phyloP scores from a whole-genome alignment of 371 early-diverging fungal genomes.

The Apophysomyces ossiformis region DNA sequence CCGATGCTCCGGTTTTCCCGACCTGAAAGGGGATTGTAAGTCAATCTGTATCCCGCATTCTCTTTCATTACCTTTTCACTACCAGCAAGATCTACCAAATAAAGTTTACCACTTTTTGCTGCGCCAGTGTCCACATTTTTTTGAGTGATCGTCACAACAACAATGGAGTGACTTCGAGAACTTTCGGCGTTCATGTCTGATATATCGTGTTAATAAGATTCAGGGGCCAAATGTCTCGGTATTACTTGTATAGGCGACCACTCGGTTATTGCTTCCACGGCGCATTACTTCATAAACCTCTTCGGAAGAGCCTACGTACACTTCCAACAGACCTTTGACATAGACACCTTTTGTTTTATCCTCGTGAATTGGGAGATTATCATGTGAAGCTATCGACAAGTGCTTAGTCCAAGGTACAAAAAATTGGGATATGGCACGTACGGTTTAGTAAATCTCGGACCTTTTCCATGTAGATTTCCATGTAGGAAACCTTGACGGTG shows the following conservation, averaged over 20 bases:
- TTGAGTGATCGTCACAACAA: constrained; percentile 90
- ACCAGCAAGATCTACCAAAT: constrained; percentile 99
- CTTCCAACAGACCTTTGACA: constrained; percentile 93
- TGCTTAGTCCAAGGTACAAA: not conserved
- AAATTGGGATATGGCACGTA: constrained; percentile 33
- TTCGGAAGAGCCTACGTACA: constrained; percentile 87
- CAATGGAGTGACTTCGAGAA: constrained; percentile 97
- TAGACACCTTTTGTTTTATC: constrained; percentile 93
- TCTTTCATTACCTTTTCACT: constrained; percentile 84
- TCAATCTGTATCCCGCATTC: not conserved
- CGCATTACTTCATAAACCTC: constrained; percentile 96
- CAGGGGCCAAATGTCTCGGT: not conserved
- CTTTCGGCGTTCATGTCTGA: constrained; percentile 96
- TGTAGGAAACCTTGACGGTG: constrained; percentile 90
- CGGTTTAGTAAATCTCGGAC: constrained; percentile 94
- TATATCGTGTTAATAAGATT: constrained; percentile 2
- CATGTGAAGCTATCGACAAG: constrained; percentile 63
- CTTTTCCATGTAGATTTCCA: constrained; percentile 99
- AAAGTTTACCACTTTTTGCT: constrained; percentile 87
- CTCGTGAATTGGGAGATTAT: constrained; percentile 94
- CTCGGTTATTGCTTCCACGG: constrained; percentile 85
- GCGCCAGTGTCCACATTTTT: constrained; percentile 89
- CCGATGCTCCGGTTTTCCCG: constrained; percentile 97
- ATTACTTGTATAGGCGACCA: constrained; percentile 89
- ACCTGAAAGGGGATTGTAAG: constrained; percentile 43